Percentiles rank a stretch among this genome's conserved stretches.
phyloP scores from a whole-genome alignment of 2,329 filamentous ascomycete genomes.

The Phoma herbarum region DNA sequence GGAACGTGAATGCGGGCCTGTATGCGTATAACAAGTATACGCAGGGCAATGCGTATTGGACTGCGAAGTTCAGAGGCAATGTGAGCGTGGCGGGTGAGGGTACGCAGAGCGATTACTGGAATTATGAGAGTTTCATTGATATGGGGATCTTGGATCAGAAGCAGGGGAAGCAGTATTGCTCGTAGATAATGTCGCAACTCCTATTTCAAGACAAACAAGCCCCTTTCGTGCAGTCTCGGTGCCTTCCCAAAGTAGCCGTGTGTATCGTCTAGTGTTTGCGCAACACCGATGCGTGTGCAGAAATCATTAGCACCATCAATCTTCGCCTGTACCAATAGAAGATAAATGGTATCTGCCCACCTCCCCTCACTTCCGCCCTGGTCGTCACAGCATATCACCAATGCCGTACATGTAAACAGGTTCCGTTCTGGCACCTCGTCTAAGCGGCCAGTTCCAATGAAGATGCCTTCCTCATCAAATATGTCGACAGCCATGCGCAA shows the following conservation, averaged over 20 bases:
- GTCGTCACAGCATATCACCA: neutral
- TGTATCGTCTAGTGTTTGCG: neutral
- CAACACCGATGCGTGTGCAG: neutral
- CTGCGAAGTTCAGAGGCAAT: constrained; percentile 30
- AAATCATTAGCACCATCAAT: too few species aligned
- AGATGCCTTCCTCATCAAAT: too few species aligned
- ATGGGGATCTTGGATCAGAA: constrained; percentile 16
- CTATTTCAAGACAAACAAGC: neutral
- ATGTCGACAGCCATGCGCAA: too few species aligned
- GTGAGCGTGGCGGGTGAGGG: constrained; percentile 24
- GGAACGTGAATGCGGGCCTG: constrained; percentile 43
- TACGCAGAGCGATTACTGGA: constrained; percentile 28
- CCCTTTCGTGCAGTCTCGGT: neutral
- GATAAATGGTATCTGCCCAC: neutral
- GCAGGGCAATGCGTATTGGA: constrained; percentile 45
- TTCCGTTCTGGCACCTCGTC: too few species aligned
- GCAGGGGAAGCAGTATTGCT: constrained; percentile 14
- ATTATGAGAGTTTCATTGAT: constrained; percentile 22
- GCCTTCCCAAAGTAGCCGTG: neutral
- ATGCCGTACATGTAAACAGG: too few species aligned
- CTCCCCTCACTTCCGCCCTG: too few species aligned
- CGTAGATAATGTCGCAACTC: too few species aligned
- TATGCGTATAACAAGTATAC: constrained; percentile 48
- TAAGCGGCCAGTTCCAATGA: too few species aligned
- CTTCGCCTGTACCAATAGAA: neutral